These are phyloP conservation scores for Fusarium nelsonii DNA, from an alignment of 2,329 filamentous ascomycete species.

Conservation along the genomic window DNA sequence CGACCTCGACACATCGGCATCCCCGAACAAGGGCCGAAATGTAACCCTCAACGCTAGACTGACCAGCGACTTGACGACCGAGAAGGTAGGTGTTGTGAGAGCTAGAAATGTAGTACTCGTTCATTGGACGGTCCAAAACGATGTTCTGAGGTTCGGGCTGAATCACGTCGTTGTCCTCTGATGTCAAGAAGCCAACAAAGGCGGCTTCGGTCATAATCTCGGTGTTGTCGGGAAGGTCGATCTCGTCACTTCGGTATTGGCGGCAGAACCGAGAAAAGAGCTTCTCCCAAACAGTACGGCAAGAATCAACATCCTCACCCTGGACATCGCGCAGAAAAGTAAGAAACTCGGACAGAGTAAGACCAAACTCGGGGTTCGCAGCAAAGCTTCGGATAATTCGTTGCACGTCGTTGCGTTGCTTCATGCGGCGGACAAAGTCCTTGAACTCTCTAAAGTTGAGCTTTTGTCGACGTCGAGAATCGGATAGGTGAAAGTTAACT, in stretches of 20 bases:
- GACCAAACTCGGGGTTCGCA: conserved; percentile 69
- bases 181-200: conserved; percentile 82
- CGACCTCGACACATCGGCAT: conserved; percentile 95
- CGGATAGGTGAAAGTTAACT: conserved; percentile 79
- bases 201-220: conserved; percentile 79
- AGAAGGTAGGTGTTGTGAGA: conserved; percentile 98
- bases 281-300: conserved; percentile 74
- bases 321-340: conserved; percentile 80
- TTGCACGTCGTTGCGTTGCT: conserved; percentile 84
- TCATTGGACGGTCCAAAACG: conserved; percentile 83
- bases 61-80: conserved; percentile 88
- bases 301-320: conserved; percentile 77
- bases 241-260: conserved; percentile 64
- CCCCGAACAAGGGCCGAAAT: conserved; percentile 88
- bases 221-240: conserved; percentile 58
- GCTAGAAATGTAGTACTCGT: conserved; percentile 98
- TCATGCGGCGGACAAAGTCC: conserved; percentile 84
- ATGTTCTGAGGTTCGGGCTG: conserved; percentile 70
- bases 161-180: conserved; percentile 77
- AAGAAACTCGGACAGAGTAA: conserved; percentile 81
- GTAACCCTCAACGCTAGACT: conserved; percentile 95
- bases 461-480: conserved; percentile 71
- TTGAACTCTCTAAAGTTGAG: conserved; percentile 86
- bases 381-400: conserved; percentile 76
- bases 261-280: conserved; percentile 79